Evolutionary conservation across 2,329 filamentous ascomycete species (phyloP).

Genomic region (Shiraia sp.): DNA sequence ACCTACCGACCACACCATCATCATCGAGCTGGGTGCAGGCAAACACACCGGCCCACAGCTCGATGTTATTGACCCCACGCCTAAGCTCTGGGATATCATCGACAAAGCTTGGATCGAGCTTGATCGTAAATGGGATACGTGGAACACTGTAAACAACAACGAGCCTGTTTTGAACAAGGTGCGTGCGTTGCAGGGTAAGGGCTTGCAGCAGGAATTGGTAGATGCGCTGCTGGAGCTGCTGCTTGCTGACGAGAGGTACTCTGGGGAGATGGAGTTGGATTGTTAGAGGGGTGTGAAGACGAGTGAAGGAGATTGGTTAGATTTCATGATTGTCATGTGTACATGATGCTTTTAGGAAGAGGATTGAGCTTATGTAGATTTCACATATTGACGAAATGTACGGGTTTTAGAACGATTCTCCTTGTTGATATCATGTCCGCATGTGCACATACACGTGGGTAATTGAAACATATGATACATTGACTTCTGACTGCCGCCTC

Average conservation of each 20-base stretch:
- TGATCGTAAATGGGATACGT: slow-evolving; percentile 40
- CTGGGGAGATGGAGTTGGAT: slow-evolving; percentile 12
- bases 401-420: not conserved
- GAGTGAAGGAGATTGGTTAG: not conserved
- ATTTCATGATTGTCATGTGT: not conserved
- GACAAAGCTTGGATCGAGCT: slow-evolving; percentile 33
- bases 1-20: slow-evolving; percentile 24
- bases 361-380: too few relatives aligned
- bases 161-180: slow-evolving; percentile 37
- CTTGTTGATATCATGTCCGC: not conserved
- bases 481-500: not conserved
- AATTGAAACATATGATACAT: not conserved
- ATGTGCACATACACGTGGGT: not conserved
- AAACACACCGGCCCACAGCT: slow-evolving; percentile 30
- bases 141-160: slow-evolving; percentile 31
- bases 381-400: not conserved
- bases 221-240: slow-evolving; percentile 42
- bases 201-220: slow-evolving; percentile 29
- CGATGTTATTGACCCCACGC: slow-evolving; percentile 37
- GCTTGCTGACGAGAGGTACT: slow-evolving; percentile 40
- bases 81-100: slow-evolving; percentile 33
- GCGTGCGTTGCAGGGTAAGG: slow-evolving; percentile 31
- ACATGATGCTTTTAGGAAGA: not conserved
- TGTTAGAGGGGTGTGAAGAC: not conserved
- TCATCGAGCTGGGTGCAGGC: slow-evolving; percentile 29